phyloP scores from a whole-genome alignment of 2,329 filamentous ascomycete genomes.

The Cylindrodendrum hubeiense region DNA sequence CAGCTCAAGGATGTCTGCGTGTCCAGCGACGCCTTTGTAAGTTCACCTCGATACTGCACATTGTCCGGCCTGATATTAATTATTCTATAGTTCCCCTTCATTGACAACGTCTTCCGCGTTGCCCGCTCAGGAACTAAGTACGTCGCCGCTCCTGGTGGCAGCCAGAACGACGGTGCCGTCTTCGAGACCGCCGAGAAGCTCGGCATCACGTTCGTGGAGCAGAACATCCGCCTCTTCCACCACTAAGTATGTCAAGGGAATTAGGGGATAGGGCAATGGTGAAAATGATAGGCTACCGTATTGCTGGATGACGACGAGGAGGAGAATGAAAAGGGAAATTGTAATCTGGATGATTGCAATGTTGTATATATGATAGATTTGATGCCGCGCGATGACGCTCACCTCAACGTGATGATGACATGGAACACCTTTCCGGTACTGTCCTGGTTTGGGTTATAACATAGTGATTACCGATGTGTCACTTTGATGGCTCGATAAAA shows the following conservation, averaged over 20 bases:
- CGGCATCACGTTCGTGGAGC: constrained; percentile 87
- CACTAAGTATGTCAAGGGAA: constrained; percentile 68
- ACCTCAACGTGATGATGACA: constrained; percentile 42
- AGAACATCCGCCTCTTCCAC: constrained; percentile 94
- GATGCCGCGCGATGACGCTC: constrained; percentile 33
- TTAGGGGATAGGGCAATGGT: background rate
- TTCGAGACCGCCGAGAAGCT: constrained; percentile 83
- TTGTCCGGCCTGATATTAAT: constrained; percentile 38
- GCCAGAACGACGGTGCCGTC: constrained; percentile 84
- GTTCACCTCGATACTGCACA: constrained; percentile 50
- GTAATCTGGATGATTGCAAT: constrained; percentile 26
- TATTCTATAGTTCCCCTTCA: constrained; percentile 85
- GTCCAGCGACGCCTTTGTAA: constrained; percentile 94
- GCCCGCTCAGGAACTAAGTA: constrained; percentile 93
- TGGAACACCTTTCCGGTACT: constrained; percentile 21
- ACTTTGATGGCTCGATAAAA: background rate
- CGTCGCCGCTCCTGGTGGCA: constrained; percentile 92
- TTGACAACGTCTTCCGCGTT: constrained; percentile 96
- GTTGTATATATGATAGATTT: constrained; percentile 42
- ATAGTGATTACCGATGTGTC: background rate
- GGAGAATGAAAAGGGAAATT: constrained; percentile 7
- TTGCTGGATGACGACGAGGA: constrained; percentile 1
- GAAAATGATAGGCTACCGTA: background rate
- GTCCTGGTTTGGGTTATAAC: constrained; percentile 8
- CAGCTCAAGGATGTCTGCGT: constrained; percentile 87